Evolutionary conservation across 257 asterid species (phyloP).

Genomic region (Mitragyna speciosa): DNA sequence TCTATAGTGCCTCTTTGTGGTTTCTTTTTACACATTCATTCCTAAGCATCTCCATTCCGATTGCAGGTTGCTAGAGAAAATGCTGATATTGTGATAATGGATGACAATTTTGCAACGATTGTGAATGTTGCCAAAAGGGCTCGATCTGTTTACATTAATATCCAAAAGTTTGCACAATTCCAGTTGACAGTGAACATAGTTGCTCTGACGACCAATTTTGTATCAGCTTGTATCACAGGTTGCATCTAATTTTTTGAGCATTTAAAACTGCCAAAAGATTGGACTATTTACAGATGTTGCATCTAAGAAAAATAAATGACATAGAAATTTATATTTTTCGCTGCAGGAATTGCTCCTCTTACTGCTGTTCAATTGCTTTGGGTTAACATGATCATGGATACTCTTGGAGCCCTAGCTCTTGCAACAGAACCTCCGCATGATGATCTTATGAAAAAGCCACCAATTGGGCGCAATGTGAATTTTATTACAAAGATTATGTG

Average conservation of each 20-base stretch:
- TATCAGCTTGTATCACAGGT: slow-evolving; percentile 89
- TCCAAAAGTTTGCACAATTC: slow-evolving; percentile 95
- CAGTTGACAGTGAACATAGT: slow-evolving; percentile 93
- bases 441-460: slow-evolving; percentile 84
- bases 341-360: slow-evolving; percentile 91
- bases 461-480: slow-evolving; percentile 59
- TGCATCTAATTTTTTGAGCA: background rate
- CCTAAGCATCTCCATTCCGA: background rate
- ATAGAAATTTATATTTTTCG: slow-evolving; percentile 19
- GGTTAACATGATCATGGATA: slow-evolving; percentile 99
- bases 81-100: slow-evolving; percentile 89
- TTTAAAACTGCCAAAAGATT: background rate
- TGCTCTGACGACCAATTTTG: slow-evolving; percentile 84
- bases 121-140: slow-evolving; percentile 98
- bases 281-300: background rate
- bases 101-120: slow-evolving; percentile 89
- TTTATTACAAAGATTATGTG: slow-evolving; percentile 89
- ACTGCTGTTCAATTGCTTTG: slow-evolving; percentile 97
- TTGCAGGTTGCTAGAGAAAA: slow-evolving; percentile 96
- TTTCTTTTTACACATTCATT: background rate
- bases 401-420: slow-evolving; percentile 95
- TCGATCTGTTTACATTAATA: slow-evolving; percentile 91
- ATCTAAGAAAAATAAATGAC: background rate
- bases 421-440: slow-evolving; percentile 98
- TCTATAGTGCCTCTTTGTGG: background rate